phyloP scores from a whole-genome alignment of 2,329 filamentous ascomycete species.

The Monilinia polystroma region DNA sequence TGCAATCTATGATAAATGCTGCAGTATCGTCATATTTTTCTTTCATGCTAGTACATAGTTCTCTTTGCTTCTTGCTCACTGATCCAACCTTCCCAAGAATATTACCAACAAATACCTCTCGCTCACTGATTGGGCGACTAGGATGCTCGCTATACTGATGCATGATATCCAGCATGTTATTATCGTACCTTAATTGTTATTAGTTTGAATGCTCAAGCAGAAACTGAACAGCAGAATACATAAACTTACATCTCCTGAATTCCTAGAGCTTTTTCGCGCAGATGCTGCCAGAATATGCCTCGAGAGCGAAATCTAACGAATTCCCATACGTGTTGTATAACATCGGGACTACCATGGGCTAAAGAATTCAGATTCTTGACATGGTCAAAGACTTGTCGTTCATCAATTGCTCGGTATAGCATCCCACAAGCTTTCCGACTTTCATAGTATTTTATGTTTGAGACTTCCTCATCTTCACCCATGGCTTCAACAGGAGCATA shows the following conservation, averaged over 20 bases:
- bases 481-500: constrained; percentile 36
- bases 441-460: constrained; percentile 58
- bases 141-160: constrained; percentile 45
- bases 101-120: constrained; percentile 57
- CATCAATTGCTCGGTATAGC: constrained; percentile 72
- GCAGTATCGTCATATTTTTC: constrained; percentile 46
- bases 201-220: neutral
- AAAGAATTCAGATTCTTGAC: constrained; percentile 28
- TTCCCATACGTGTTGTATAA: constrained; percentile 41
- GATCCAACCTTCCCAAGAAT: constrained; percentile 52
- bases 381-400: constrained; percentile 57
- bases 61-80: constrained; percentile 43
- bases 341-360: constrained; percentile 21
- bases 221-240: neutral
- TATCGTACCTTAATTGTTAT: constrained; percentile 48
- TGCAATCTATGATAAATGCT: constrained; percentile 45
- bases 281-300: constrained; percentile 43
- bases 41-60: constrained; percentile 45
- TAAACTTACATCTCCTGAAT: constrained; percentile 48
- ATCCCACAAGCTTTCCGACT: constrained; percentile 68
- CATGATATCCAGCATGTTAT: constrained; percentile 50
- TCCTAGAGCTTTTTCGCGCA: constrained; percentile 42
- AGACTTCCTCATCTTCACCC: constrained; percentile 49
- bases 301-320: constrained; percentile 43
- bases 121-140: constrained; percentile 47